A percentile compares a stretch with the other conserved stretches of the same genome.
Evolutionary conservation across 2,329 filamentous ascomycete species (phyloP).

Genomic region (Amphichorda felina): DNA sequence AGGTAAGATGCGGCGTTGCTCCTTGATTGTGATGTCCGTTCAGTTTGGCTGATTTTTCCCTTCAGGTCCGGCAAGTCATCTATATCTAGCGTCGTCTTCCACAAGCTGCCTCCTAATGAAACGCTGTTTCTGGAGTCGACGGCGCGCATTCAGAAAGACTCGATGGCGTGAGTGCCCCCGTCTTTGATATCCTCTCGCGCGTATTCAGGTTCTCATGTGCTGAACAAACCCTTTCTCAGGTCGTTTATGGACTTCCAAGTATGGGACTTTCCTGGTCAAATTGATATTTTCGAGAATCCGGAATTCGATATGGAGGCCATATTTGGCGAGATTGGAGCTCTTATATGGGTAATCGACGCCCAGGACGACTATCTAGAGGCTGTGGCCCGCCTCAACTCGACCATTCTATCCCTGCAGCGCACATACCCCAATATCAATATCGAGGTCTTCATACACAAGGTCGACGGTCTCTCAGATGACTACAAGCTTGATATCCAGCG

Average conservation of each 20-base stretch:
- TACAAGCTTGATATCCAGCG: conserved; percentile 94
- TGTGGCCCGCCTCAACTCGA: conserved; percentile 74
- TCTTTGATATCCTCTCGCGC: conserved; percentile 1
- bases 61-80: conserved; percentile 92
- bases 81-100: conserved; percentile 97
- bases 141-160: conserved; percentile 85
- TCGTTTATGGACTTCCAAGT: conserved; percentile 99
- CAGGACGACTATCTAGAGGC: conserved; percentile 96
- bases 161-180: conserved; percentile 63
- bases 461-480: conserved; percentile 93
- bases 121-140: conserved; percentile 94
- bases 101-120: conserved; percentile 92
- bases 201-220: no score
- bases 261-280: conserved; percentile 92
- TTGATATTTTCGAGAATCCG: conserved; percentile 78
- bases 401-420: conserved; percentile 79
- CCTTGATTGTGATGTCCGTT: background rate
- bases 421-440: conserved; percentile 90
- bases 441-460: conserved; percentile 98
- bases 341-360: conserved; percentile 98
- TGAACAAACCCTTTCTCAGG: conserved; percentile 29
- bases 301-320: conserved; percentile 87
- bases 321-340: conserved; percentile 84
- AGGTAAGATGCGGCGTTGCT: conserved; percentile 42
- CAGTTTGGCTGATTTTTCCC: background rate